Percentiles rank a stretch among this genome's conserved stretches.
Evolutionary conservation across 257 asterid species (phyloP).

Genomic region (Oldenlandia corymbosa): DNA sequence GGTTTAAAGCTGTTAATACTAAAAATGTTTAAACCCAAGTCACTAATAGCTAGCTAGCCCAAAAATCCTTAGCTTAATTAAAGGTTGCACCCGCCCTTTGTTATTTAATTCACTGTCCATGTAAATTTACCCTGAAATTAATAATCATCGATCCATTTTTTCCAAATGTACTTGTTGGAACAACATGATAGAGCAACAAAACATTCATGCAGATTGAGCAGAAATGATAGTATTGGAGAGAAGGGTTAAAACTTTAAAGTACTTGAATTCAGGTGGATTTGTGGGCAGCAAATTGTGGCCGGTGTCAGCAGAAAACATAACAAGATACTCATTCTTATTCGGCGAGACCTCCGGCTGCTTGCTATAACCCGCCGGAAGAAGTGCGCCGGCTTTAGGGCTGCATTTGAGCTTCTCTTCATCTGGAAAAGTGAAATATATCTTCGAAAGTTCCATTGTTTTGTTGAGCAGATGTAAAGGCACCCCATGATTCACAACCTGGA

Average conservation of each 20-base stretch:
- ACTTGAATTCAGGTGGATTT: slow-evolving; percentile 33
- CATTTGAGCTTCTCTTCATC: slow-evolving; percentile 39
- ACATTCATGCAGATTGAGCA: too few relatives aligned
- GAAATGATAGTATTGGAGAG: not conserved
- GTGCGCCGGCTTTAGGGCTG: slow-evolving; percentile 22
- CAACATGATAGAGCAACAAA: too few relatives aligned
- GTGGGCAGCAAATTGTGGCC: slow-evolving; percentile 23
- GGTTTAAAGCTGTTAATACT: too few relatives aligned
- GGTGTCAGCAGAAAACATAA: slow-evolving; percentile 42
- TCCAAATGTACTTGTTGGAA: too few relatives aligned
- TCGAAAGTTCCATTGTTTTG: slow-evolving; percentile 33
- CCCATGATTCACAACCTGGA: slow-evolving; percentile 41
- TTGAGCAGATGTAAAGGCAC: slow-evolving; percentile 37
- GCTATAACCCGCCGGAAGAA: slow-evolving; percentile 49
- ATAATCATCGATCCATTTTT: too few relatives aligned
- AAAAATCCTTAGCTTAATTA: too few relatives aligned
- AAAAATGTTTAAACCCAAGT: too few relatives aligned
- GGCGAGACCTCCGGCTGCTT: slow-evolving; percentile 36
- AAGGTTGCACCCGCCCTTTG: too few relatives aligned
- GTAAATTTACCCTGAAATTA: too few relatives aligned
- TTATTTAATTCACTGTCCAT: too few relatives aligned
- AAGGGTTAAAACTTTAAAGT: not conserved
- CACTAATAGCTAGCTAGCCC: too few relatives aligned
- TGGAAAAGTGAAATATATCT: slow-evolving; percentile 30
- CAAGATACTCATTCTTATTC: slow-evolving; percentile 45